Percentiles rank a stretch among this genome's conserved stretches.
Evolutionary conservation across 129 eudicot genomes (phyloP).

Genomic region (Tagetes erecta): DNA sequence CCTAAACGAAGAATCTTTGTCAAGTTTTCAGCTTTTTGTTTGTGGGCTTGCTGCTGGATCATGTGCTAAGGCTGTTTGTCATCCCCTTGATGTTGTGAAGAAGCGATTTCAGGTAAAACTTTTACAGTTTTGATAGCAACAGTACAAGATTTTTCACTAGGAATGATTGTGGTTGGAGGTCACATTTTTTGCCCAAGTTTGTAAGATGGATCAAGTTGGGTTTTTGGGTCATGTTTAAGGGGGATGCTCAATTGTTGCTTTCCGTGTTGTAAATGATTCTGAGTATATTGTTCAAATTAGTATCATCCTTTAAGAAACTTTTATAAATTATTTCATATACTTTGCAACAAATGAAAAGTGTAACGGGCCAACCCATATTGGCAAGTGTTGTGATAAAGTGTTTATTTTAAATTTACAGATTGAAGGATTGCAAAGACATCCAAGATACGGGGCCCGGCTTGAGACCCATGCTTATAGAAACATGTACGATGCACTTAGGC

Average conservation of each 20-base stretch:
- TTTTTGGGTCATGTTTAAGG: not conserved
- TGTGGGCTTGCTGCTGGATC: constrained; percentile 95
- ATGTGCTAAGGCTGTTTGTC: constrained; percentile 87
- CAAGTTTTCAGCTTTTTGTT: constrained; percentile 84
- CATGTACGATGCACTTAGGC: constrained; percentile 69
- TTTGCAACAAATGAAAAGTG: not conserved
- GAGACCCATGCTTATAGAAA: constrained; percentile 64
- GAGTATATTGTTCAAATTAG: too few relatives aligned
- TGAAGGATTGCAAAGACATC: constrained; percentile 83
- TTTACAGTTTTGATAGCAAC: not conserved
- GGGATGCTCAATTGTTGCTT: not conserved
- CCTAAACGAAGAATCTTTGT: constrained; percentile 39
- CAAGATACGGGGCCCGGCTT: constrained; percentile 85
- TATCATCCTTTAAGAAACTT: not conserved
- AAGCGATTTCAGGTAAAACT: constrained; percentile 87
- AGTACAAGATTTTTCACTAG: not conserved
- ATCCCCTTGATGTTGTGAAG: constrained; percentile 95
- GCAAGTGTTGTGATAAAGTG: not conserved
- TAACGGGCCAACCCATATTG: constrained; percentile 4
- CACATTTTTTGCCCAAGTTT: not conserved
- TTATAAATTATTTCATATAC: too few relatives aligned
- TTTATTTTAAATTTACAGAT: constrained; percentile 42
- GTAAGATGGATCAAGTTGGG: not conserved
- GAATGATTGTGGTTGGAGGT: not conserved
- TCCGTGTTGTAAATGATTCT: not conserved